A percentile compares a stretch with the other conserved stretches of the same genome.
Evolutionary conservation across 768 basidiomycete species (phyloP).

Genomic region (Favolaschia claudopus): DNA sequence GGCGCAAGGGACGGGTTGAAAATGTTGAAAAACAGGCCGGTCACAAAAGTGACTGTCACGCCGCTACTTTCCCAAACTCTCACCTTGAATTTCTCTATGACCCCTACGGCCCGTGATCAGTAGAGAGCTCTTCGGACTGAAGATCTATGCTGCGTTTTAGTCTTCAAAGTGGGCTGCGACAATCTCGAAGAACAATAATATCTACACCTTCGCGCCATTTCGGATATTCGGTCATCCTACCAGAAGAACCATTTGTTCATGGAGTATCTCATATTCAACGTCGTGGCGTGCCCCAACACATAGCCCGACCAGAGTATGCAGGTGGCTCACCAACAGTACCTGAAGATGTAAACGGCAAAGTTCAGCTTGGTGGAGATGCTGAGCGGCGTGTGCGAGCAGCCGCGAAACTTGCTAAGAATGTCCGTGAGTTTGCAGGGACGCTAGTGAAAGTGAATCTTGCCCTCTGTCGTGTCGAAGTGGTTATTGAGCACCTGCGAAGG

Average conservation of each 20-base stretch:
- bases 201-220: too few species aligned
- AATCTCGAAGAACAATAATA: too few species aligned
- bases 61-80: too few species aligned
- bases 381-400: conserved; percentile 61
- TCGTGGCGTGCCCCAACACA: conserved; percentile 63
- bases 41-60: too few species aligned
- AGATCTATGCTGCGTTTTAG: too few species aligned
- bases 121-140: too few species aligned
- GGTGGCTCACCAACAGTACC: conserved; percentile 13
- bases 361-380: conserved; percentile 61
- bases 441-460: conserved; percentile 57
- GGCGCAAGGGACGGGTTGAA: too few species aligned
- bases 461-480: neutral
- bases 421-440: conserved; percentile 60
- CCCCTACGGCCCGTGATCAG: too few species aligned
- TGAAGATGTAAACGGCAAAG: conserved; percentile 39
- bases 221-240: conserved; percentile 72
- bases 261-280: conserved; percentile 68
- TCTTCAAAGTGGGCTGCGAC: too few species aligned
- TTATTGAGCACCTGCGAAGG: conserved; percentile 44
- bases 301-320: conserved; percentile 65
- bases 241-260: conserved; percentile 68
- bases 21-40: too few species aligned
- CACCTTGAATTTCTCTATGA: too few species aligned
- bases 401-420: conserved; percentile 61